Conservation (phyloP, 1,139 yeast genomes). For the Blastobotrys buckinghamii region DNA sequence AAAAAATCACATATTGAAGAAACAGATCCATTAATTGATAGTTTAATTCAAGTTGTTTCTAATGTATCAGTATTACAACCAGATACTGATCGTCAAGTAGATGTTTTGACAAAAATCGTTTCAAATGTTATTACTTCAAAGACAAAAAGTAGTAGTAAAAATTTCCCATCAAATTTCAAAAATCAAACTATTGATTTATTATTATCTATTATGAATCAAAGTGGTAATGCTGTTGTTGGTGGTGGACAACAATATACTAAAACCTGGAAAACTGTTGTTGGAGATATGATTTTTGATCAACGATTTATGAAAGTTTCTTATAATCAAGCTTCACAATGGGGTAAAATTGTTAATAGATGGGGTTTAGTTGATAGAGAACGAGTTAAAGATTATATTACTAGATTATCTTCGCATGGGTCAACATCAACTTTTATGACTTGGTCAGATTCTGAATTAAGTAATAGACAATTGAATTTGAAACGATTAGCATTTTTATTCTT, state of each 20-base stretch:
- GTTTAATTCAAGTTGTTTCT: conserved; percentile 38
- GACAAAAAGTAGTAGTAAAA: conserved; percentile 41
- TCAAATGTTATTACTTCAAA: conserved; percentile 33
- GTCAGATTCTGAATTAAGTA: conserved; percentile 58
- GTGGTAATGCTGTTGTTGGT: background rate
- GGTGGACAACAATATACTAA: conserved; percentile 23
- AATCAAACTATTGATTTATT: conserved; percentile 29
- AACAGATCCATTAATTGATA: conserved; percentile 37
- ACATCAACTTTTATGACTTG: conserved; percentile 54
- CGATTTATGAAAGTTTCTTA: conserved; percentile 38
- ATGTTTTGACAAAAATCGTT: conserved; percentile 39
- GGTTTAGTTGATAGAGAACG: conserved; percentile 51
- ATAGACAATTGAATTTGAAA: conserved; percentile 45
- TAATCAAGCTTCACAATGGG: conserved; percentile 42
- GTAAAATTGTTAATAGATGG: conserved; percentile 50
- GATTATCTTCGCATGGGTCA: conserved; percentile 46
- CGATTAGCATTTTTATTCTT: conserved; percentile 59
- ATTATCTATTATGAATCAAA: conserved; percentile 18
- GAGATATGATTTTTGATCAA: conserved; percentile 36
- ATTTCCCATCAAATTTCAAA: conserved; percentile 29
- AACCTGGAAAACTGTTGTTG: conserved; percentile 36
- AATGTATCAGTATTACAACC: conserved; percentile 38
- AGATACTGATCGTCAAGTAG: conserved; percentile 39
- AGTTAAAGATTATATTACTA: conserved; percentile 45
- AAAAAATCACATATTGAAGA: background rate